Base-by-base conservation (phyloP, 2,329 filamentous ascomycete species). In the Coniochaeta sp. region DNA sequence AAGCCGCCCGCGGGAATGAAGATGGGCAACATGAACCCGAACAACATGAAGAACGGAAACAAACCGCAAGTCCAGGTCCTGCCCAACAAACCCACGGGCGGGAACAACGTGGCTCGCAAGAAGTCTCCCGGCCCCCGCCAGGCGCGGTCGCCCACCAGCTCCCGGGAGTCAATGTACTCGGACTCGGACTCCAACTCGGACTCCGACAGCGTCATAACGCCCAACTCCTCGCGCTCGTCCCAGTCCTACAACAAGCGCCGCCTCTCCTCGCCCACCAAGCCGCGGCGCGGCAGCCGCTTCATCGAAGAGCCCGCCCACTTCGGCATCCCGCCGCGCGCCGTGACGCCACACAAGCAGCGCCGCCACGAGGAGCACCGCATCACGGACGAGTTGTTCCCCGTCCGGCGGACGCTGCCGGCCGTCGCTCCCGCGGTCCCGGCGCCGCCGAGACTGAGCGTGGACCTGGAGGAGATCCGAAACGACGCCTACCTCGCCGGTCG, bases 351-450 rank as follows among this genome's bases (percentile, higher is more conserved):
- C 34, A 59, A 57, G 55, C 19, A 26, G 32, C 54, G 44, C 19
- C 36, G 40, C 17, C 56, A 59, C 32, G 52, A 52, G 19, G 28
- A 40, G 17, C 58, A 62, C 32, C 55, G 56, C 28, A 60, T 60
- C 32, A 42, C 57, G 30, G 61, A 62, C 32, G 61, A 60, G 47
- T 47, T 62, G 28, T 38, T 62, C 32, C 55, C 30, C 22, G 55
- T 57, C 19, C 38, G 26, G 10, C 52, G 26, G 17, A 14, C 38
- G 24, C 47, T 55, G 32, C 38, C 34, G 16, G 30, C 58, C 5
- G 22, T 32, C 16, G 47, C 32, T 16, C 32, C 52, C 7, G 22
- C 26, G 12, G 22, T 26, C 32, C 32, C 19, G 28, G 7, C 22
- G 19, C 30, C 40, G 52, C 10, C 24, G 3, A 22, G 52, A 36